Conservation (phyloP, 2,329 filamentous ascomycete genomes). For the Zymoseptoria ardabiliae region DNA sequence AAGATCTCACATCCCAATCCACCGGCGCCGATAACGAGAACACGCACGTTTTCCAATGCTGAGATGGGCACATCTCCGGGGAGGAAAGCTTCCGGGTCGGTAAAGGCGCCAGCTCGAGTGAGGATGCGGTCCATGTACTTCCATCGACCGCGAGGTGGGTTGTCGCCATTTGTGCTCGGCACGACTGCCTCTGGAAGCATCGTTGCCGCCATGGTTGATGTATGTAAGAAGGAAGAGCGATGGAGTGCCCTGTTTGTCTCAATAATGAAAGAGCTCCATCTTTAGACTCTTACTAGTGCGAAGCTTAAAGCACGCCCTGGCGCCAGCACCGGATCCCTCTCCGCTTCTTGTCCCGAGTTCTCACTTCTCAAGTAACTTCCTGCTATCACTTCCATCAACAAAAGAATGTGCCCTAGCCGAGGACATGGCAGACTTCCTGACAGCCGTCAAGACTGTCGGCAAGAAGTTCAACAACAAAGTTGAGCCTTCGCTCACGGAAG, state of each 20-base stretch:
- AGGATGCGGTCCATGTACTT: constrained; percentile 77
- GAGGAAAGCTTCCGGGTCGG: constrained; percentile 47
- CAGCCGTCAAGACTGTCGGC: constrained; percentile 37
- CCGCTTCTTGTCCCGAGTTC: too few relatives aligned
- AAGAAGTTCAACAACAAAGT: neutral
- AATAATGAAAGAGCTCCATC: neutral
- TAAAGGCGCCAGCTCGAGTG: constrained; percentile 70
- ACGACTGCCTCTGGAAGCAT: constrained; percentile 13
- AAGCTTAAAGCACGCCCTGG: too few relatives aligned
- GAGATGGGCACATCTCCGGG: constrained; percentile 46
- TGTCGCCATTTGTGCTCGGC: constrained; percentile 29
- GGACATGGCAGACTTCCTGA: constrained; percentile 45
- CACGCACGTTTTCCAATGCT: constrained; percentile 59
- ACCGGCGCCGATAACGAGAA: constrained; percentile 67
- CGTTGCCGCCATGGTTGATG: constrained; percentile 15
- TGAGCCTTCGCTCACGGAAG: constrained; percentile 7
- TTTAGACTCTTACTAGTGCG: neutral
- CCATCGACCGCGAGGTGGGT: constrained; percentile 44
- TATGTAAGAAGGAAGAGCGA: neutral
- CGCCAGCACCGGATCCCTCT: too few relatives aligned
- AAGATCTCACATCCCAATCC: constrained; percentile 93
- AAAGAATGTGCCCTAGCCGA: constrained; percentile 18
- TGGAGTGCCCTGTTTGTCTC: neutral
- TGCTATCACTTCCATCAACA: neutral
- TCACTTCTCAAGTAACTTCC: neutral